Base-by-base conservation (phyloP, 2,329 filamentous ascomycete species). In the Colletotrichum lini region DNA sequence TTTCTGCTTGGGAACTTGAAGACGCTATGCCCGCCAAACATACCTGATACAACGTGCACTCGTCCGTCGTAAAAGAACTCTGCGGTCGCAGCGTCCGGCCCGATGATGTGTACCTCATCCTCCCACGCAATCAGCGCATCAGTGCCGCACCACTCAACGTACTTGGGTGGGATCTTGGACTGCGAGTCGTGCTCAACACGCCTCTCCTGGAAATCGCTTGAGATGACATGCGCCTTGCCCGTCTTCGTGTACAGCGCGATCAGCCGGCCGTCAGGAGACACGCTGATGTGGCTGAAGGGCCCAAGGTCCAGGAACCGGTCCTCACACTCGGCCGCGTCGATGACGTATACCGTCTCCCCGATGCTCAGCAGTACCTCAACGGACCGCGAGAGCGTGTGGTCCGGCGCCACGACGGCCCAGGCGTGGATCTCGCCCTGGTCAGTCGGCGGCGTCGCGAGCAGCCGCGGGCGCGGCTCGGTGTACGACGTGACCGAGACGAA, bases 111-210 rank as follows among this genome's bases (percentile, higher is more conserved):
- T 4, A 99, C 92, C 80, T 99, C 96, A 78, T 99, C 96, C 78
- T 98, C 96, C 96, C 96, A 99, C 0, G 95, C 95, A 76, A 99
- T 90, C 38, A 98, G 93, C 16, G 95, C 94, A 81, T 98, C 96
- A 77, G 96, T 96, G 6, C 96, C 96, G 80, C 96, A 99, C 96
- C 96, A 99, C 77, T 96, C 92, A 72, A 99, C 88, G 74, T 96
- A 94, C 76, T 94, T 93, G 4, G 96, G 96, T 1, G 92, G 88
- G 6, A 94, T 97, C 80, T 92, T 93, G 12, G 94, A 95, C 75
- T 92, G 92, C 0, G 95, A 96, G 77, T 98, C 91, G 79, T 98
- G 96, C 82, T 98, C 95, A 79, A 95, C 96, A 73, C 98, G 86
- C 68, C 95, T 92, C 77, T 93, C 95, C 79, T 98, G 95, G 80